phyloP scores from a whole-genome alignment of 1,139 yeast species.

The Hemisphaericaspora subhashii region DNA sequence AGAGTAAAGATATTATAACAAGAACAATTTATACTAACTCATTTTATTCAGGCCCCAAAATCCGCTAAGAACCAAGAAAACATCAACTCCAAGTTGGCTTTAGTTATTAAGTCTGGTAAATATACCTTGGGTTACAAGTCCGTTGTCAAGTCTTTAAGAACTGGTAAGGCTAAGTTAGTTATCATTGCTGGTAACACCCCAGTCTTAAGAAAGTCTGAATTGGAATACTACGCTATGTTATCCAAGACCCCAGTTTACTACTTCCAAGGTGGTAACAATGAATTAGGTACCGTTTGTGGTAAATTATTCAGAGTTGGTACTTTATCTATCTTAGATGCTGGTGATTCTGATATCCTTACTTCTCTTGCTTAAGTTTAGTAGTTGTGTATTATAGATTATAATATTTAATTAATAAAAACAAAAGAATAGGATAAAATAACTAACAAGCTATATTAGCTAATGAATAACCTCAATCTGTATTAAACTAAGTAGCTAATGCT shows the following conservation, averaged over 20 bases:
- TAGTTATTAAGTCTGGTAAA: slow-evolving; percentile 98
- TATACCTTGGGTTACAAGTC: slow-evolving; percentile 99
- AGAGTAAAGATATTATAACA: not conserved
- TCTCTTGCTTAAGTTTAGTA: slow-evolving; percentile 25
- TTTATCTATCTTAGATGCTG: slow-evolving; percentile 93
- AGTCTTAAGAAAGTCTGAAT: slow-evolving; percentile 99
- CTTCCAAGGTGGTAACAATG: slow-evolving; percentile 99
- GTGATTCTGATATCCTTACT: slow-evolving; percentile 98
- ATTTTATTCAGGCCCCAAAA: slow-evolving; percentile 82
- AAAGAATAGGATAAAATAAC: slow-evolving; percentile 1
- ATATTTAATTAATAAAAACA: slow-evolving; percentile 9
- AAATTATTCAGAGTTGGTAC: slow-evolving; percentile 99
- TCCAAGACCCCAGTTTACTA: slow-evolving; percentile 97
- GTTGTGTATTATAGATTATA: slow-evolving; percentile 12
- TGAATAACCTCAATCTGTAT: no score
- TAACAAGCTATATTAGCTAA: no score
- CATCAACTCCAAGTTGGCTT: slow-evolving; percentile 97
- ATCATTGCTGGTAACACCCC: slow-evolving; percentile 99
- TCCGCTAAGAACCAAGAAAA: slow-evolving; percentile 77
- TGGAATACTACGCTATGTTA: slow-evolving; percentile 99
- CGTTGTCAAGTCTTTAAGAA: slow-evolving; percentile 97
- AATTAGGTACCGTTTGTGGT: slow-evolving; percentile 99
- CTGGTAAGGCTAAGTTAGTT: slow-evolving; percentile 98
- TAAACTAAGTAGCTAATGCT: no score
- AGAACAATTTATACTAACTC: slow-evolving; percentile 6